Evolutionary conservation across 192 early-diverging fungal genomes (phyloP), one percentile per base, ranked within the genome.

Genomic region (Mortierella claussenii): DNA sequence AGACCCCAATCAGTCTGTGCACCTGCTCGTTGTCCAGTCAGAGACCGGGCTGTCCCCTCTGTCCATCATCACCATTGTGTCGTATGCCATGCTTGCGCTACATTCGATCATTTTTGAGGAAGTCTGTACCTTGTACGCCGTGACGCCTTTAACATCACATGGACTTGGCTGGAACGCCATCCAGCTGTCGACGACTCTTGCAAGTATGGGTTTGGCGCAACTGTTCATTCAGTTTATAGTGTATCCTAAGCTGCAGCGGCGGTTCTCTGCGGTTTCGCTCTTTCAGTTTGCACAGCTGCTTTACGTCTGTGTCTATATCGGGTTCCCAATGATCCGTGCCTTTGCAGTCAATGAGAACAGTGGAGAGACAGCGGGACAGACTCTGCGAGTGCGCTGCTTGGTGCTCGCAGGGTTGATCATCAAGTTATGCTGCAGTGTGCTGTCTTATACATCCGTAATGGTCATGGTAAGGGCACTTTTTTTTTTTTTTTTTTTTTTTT

Each of bases 51-150:
- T 80, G 0, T 69, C 69, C 4, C 67, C 62, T 6, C 33, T 80
- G 2, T 69, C 79, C 3, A 62, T 70, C 33, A 57, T 42, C 2
- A 51, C 62, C 7, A 66, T 81, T 30, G 37, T 69, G 8, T 58
- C 67, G 17, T 78, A 71, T 43, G 68, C 71, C 1, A 44, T 83
- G 26, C 47, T 83, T 32, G 79, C 70, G 9, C 79, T 88, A 4
- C 83, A 86, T 53, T 58, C 80, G 11, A 85, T 82, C 37, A 43
- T 85, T 2, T 85, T 84, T 52, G 86, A 88, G 47, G 86, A 86
- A 61, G 67, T 88, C 7, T 82, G 73, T 52, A 64, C 68, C 15
- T 55, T 85, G 17, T 85, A 66, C 23, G 71, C 78, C 0, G 84
- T 83, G 0, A 76, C 81, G 18, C 64, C 60, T 8, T 15, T 80